Conservation (phyloP, 192 early-diverging fungal genomes). For the Rhizoclosmatium globosum region DNA sequence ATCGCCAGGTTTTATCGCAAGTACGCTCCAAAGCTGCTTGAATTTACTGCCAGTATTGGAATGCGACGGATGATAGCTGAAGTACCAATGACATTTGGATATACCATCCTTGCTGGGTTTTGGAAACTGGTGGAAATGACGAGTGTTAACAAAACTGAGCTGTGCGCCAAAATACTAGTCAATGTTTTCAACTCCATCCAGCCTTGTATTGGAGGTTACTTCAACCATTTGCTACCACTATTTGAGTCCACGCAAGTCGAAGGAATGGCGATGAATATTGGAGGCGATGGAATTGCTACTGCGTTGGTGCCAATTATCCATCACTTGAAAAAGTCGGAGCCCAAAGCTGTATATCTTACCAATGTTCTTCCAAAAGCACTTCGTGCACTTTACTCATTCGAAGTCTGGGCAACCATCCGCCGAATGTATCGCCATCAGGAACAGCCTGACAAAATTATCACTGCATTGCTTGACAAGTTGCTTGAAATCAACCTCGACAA, state of each 20-base stretch:
- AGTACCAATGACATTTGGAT: conserved; percentile 46
- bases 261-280: not conserved
- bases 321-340: not conserved
- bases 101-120: conserved; percentile 38
- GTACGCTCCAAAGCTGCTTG: conserved; percentile 42
- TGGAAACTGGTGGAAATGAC: conserved; percentile 38
- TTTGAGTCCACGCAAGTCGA: not conserved
- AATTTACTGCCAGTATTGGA: conserved; percentile 42
- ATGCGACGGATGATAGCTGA: conserved; percentile 45
- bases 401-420: conserved; percentile 39
- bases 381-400: conserved; percentile 38
- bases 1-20: conserved; percentile 44
- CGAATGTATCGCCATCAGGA: conserved; percentile 39
- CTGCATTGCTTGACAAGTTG: conserved; percentile 34
- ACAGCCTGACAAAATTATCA: conserved; percentile 8
- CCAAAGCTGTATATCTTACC: conserved; percentile 33
- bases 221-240: conserved; percentile 28
- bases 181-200: conserved; percentile 30
- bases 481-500: conserved; percentile 21
- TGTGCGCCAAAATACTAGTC: conserved; percentile 30
- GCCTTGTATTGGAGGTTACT: conserved; percentile 12
- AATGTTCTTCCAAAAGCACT: conserved; percentile 33
- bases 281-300: not conserved
- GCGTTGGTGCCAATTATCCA: not conserved
- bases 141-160: conserved; percentile 20